phyloP scores from a whole-genome alignment of 768 basidiomycete genomes.

The Tephrocybe sp. region DNA sequence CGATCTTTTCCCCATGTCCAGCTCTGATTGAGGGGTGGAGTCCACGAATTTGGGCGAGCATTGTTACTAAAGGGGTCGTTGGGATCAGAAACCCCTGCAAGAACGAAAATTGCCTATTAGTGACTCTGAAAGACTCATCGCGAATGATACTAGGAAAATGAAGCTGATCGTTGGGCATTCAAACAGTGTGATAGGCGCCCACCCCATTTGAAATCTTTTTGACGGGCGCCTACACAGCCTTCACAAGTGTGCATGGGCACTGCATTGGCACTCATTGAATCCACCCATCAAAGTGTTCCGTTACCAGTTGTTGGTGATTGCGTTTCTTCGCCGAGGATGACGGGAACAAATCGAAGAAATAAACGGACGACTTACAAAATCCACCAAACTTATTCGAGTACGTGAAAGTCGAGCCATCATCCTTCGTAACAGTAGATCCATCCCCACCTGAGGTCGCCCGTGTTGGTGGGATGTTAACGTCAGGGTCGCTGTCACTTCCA shows the following conservation, averaged over 20 bases:
- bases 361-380: conserved; percentile 50
- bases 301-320: not conserved
- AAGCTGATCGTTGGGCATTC: not conserved
- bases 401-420: conserved; percentile 70
- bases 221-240: conserved; percentile 8
- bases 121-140: conserved; percentile 3
- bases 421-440: conserved; percentile 63
- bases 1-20: conserved; percentile 72
- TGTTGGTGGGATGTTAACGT: conserved; percentile 8
- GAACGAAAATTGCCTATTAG: conserved; percentile 7
- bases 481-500: conserved; percentile 8
- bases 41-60: conserved; percentile 78
- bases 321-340: not conserved
- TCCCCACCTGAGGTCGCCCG: conserved; percentile 55
- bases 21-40: conserved; percentile 71
- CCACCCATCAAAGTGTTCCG: not conserved
- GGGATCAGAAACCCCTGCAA: conserved; percentile 63
- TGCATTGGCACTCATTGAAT: not conserved
- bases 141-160: not conserved
- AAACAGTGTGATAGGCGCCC: conserved; percentile 6
- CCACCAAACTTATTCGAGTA: conserved; percentile 81
- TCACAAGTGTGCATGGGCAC: too few species aligned
- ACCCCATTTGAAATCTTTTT: not conserved
- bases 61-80: conserved; percentile 74
- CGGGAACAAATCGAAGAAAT: not conserved